Evolutionary conservation across 108 stramenopile species (phyloP), one percentile per base, ranked within the genome.

Genomic region (Epipyxis sp.): DNA sequence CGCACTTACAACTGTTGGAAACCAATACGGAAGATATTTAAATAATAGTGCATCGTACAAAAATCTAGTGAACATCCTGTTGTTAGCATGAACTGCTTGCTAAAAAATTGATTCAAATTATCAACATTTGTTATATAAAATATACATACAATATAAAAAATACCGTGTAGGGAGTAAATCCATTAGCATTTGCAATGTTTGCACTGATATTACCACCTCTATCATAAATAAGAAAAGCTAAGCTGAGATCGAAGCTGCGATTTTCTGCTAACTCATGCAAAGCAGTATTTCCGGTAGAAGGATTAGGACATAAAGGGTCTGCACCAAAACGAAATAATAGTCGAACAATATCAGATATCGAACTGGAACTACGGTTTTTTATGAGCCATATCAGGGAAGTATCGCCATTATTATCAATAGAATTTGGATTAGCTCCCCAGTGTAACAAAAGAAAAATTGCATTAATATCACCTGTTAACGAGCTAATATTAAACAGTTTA

Each of bases 381-480:
- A 57, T 57, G 39, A 74, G 13, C 25, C 46, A 39, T 10, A 74
- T 13, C 13, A 74, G 35, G 10, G 71, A 42, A 6, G 71, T 37
- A 32, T 30, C 32, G 71, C 71, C 71, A 3, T 74, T 3, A 32
- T 10, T 42, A 32, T 74, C 50, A 37, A 34, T 6, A 10, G 13
- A 16, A 42, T 74, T 39, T 42, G 34, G 10, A 32, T 74, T 25
- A 42, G 71, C 71, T 3, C 71, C 71, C 71, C 71, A 74, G 27
- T 37, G 16, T 10, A 74, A 42, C 71, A 74, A 42, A 16, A 74
- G 25, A 37, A 54, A 57, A 13, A 37, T 27, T 42, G 50, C 50
- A 34, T 74, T 57, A 37, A 74, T 10, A 37, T 74, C 46, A n/a
- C 71, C 71, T n/a, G n/a, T n/a, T 68, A 68, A 13, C 16, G 40